Evolutionary conservation across 2,329 filamentous ascomycete species (phyloP).

Genomic region (Fusarium acutatum): DNA sequence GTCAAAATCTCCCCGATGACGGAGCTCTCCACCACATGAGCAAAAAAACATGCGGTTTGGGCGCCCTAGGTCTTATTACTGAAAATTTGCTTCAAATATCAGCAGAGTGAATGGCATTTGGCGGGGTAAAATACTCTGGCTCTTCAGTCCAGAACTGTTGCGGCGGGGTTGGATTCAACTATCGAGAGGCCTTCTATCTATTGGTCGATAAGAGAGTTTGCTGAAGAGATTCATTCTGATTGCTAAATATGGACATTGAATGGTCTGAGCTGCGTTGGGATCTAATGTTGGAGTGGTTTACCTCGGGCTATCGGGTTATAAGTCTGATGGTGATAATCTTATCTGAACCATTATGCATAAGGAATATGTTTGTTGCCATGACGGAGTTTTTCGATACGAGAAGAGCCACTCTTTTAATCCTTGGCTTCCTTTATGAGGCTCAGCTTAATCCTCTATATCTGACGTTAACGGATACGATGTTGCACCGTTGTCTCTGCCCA

Average conservation of each 20-base stretch:
- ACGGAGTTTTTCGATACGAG: slow-evolving; percentile 18
- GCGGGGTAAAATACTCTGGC: slow-evolving; percentile 24
- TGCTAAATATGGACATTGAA: slow-evolving; percentile 11
- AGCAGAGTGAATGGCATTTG: slow-evolving; percentile 6
- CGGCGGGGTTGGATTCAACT: slow-evolving; percentile 9
- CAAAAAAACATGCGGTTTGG: slow-evolving; percentile 6
- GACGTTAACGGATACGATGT: neutral
- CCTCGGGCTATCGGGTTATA: slow-evolving; percentile 5
- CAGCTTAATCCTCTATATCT: neutral
- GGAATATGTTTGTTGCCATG: neutral
- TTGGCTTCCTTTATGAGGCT: neutral
- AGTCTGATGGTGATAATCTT: neutral
- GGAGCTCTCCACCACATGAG: slow-evolving; percentile 18
- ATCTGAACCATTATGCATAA: neutral
- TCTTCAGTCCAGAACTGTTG: slow-evolving; percentile 6
- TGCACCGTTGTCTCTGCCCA: neutral
- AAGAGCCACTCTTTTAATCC: slow-evolving; percentile 4
- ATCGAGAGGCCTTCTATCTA: slow-evolving; percentile 6
- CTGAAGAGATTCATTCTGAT: neutral
- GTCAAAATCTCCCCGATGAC: slow-evolving; percentile 24
- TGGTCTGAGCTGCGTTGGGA: neutral
- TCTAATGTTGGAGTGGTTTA: neutral
- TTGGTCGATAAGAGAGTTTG: slow-evolving; percentile 4
- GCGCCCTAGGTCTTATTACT: neutral
- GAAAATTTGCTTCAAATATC: slow-evolving; percentile 10